Base-by-base conservation (phyloP, 805 yeast species). In the Lipomyces lipofer region DNA sequence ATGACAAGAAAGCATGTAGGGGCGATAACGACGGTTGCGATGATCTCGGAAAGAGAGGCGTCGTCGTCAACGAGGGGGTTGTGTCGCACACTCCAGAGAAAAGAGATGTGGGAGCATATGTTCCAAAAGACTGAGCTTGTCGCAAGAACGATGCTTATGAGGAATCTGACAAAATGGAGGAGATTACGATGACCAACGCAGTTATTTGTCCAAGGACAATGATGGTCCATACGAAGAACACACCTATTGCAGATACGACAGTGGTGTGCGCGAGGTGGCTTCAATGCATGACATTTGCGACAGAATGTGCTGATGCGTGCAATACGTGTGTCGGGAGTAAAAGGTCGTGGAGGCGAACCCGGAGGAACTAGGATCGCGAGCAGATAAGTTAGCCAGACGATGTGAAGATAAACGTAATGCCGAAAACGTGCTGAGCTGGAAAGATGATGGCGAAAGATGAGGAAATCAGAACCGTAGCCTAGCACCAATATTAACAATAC, bases 141-240 rank as follows among this genome's bases (percentile, higher is more conserved):
- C 2, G 69, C 60, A 38, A 64, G 60, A 6, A 59, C 55, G 10
- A 87, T 84, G 86, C 90, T 84, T 9, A 76, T 63, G 32, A 91
- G 65, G 66, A 91, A 91, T 51, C 97, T 73, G 58, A 86, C 64
- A 67, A 91, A 91, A 67, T 88, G 91, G 0, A 95, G 88, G 68
- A 81, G 75, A 66, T 91, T 91, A 0, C 70, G 68, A 66, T 81
- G 82, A 0, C 97, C 97, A 19, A 91, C 92, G 66, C 97, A 91
- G 66, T 88, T 91, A 69, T 81, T 79, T 0, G 96, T 88, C 97
- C 97, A 91, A 0, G 97, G 96, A 67, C 85, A 84, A 71, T 90
- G 97, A 67, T 90, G 97, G 68, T 90, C 97, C 97, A 90, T 91
- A 66, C 81, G 79, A 53, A 90, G 68, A n/a, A 90, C 84, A 69